These are phyloP conservation scores for Talaromyces sp. DNA, from an alignment of 2,329 filamentous ascomycete genomes.

Conservation along the genomic window DNA sequence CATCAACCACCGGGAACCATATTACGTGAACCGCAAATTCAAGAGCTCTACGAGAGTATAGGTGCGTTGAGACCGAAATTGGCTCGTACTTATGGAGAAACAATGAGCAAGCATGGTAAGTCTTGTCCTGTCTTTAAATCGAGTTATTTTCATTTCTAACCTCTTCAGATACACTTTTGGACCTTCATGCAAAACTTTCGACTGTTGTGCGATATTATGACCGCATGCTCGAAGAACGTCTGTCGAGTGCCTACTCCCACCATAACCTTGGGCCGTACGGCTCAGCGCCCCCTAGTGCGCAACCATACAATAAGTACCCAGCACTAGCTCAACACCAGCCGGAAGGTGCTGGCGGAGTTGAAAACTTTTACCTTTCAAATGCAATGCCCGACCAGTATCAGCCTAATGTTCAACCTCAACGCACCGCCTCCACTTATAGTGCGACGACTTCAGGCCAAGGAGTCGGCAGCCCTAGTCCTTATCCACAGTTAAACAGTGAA, in stretches of 20 bases:
- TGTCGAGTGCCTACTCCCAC: slow-evolving; percentile 89
- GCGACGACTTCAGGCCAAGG: slow-evolving; percentile 16
- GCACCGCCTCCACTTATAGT: slow-evolving; percentile 21
- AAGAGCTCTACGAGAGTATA: slow-evolving; percentile 96
- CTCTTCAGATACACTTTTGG: slow-evolving; percentile 71
- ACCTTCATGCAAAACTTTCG: slow-evolving; percentile 90
- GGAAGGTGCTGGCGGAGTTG: slow-evolving; percentile 55
- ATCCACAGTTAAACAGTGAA: slow-evolving; percentile 19
- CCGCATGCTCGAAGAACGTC: slow-evolving; percentile 91
- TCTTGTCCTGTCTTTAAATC: slow-evolving; percentile 14
- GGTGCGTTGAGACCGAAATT: slow-evolving; percentile 89
- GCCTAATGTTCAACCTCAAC: slow-evolving; percentile 47
- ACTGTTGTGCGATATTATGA: slow-evolving; percentile 98
- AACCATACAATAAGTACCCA: slow-evolving; percentile 65
- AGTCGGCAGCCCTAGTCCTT: slow-evolving; percentile 23
- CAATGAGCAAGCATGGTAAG: slow-evolving; percentile 97
- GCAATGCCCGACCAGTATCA: slow-evolving; percentile 49
- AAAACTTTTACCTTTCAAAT: slow-evolving; percentile 78
- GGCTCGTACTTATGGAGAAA: slow-evolving; percentile 92
- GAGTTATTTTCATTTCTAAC: not conserved
- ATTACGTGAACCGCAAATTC: slow-evolving; percentile 92
- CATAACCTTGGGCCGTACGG: slow-evolving; percentile 66
- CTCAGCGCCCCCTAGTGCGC: slow-evolving; percentile 42
- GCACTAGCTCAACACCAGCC: slow-evolving; percentile 58
- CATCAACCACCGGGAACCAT: slow-evolving; percentile 95